A percentile compares a stretch with the other conserved stretches of the same genome.
phyloP scores from a whole-genome alignment of 352 stramenopile genomes.

The Pythium insidiosum region DNA sequence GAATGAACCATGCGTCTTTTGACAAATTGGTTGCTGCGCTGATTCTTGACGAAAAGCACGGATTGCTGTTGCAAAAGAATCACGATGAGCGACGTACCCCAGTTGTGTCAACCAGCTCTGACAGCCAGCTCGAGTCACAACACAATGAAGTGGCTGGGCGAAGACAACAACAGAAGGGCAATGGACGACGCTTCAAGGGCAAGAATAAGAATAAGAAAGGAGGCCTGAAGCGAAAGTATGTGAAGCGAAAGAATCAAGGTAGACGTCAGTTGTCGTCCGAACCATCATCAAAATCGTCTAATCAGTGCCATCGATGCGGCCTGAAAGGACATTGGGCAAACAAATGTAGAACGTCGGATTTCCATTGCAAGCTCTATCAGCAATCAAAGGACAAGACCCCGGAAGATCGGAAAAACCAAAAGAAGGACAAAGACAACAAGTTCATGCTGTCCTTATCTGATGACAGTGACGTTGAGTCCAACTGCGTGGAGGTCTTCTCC shows the following conservation, averaged over 20 bases:
- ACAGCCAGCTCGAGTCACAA: not conserved
- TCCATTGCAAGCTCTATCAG: conserved; percentile 10
- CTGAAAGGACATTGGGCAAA: conserved; percentile 1
- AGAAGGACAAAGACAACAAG: not conserved
- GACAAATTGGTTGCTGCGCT: conserved; percentile 8
- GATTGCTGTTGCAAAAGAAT: conserved; percentile 7
- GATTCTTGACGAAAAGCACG: conserved; percentile 10
- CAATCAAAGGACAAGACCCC: conserved; percentile 1
- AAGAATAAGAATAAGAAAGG: too few species aligned
- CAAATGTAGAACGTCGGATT: not conserved
- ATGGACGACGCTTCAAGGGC: too few species aligned
- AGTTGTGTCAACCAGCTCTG: not conserved
- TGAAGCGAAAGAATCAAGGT: not conserved
- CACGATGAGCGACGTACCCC: conserved; percentile 8
- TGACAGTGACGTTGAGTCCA: conserved; percentile 4
- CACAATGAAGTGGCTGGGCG: conserved; percentile 1
- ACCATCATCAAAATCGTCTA: not conserved
- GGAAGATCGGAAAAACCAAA: conserved; percentile 1
- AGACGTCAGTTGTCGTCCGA: not conserved
- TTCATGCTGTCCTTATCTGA: conserved; percentile 12
- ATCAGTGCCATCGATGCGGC: conserved; percentile 7
- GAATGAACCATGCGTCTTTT: conserved; percentile 7
- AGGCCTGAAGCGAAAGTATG: too few species aligned
- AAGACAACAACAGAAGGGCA: too few species aligned
- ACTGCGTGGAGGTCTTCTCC: conserved; percentile 6